Evolutionary conservation across 345 rosid genomes (phyloP).

Genomic region (Noccaea caerulescens): DNA sequence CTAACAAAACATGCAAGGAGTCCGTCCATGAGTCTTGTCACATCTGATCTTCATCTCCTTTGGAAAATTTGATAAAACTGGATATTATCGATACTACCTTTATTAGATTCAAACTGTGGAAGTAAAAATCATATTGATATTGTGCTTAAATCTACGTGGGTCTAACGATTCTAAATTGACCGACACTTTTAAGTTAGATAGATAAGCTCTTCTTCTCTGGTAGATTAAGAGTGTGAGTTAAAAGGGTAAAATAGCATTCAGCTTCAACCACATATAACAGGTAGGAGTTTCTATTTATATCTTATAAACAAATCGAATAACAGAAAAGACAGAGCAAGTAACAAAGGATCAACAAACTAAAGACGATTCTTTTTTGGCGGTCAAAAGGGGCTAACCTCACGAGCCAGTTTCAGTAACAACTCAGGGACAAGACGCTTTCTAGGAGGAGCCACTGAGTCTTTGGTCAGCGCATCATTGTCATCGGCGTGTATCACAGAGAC

Average conservation of each 20-base stretch:
- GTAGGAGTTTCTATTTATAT: conserved; percentile 18
- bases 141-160: too few species aligned
- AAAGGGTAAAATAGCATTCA: background rate
- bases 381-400: conserved; percentile 81
- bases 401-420: conserved; percentile 68
- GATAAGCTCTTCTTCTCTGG: background rate
- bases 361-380: conserved; percentile 3
- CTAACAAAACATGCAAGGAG: conserved; percentile 24
- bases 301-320: conserved; percentile 16
- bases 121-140: background rate
- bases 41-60: conserved; percentile 26
- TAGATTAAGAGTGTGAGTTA: background rate
- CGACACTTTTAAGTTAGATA: background rate
- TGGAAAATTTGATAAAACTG: conserved; percentile 24
- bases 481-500: conserved; percentile 68
- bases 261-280: conserved; percentile 20
- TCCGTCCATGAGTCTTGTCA: conserved; percentile 15
- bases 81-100: conserved; percentile 16
- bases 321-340: conserved; percentile 9
- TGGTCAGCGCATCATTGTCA: conserved; percentile 67
- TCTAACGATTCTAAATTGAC: background rate
- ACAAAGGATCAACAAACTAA: background rate
- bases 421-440: conserved; percentile 89
- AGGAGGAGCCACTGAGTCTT: conserved; percentile 71
- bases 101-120: conserved; percentile 28